phyloP scores from a whole-genome alignment of 148 eudicot species.

The Cornus kousa region DNA sequence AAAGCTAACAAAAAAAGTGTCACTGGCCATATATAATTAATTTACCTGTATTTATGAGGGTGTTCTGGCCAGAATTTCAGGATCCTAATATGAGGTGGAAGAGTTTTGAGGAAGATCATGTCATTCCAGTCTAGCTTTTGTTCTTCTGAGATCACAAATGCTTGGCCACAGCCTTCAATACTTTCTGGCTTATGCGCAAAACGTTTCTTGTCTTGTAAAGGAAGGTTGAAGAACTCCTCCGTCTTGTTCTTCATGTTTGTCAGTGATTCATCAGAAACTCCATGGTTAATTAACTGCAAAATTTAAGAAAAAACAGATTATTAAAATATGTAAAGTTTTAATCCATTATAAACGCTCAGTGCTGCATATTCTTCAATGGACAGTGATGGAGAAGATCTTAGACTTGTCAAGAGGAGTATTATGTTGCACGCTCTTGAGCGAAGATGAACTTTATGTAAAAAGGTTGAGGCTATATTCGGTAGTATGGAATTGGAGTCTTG shows the following conservation, averaged over 20 bases:
- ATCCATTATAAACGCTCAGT: too few relatives aligned
- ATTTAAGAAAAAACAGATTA: not conserved
- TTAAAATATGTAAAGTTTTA: not conserved
- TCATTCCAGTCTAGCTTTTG: constrained; percentile 29
- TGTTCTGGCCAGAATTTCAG: constrained; percentile 17
- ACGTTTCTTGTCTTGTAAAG: constrained; percentile 14
- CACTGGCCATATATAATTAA: too few relatives aligned
- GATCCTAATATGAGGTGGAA: constrained; percentile 15
- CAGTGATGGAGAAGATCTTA: too few relatives aligned
- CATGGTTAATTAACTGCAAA: constrained; percentile 19
- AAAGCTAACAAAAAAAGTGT: too few relatives aligned
- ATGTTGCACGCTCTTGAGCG: too few relatives aligned
- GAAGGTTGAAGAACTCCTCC: constrained; percentile 17
- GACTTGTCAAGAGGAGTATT: too few relatives aligned
- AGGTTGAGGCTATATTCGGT: too few relatives aligned
- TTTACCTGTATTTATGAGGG: not conserved
- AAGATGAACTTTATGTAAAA: too few relatives aligned
- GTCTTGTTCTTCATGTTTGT: constrained; percentile 7
- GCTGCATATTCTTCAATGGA: too few relatives aligned
- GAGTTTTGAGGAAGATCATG: constrained; percentile 14
- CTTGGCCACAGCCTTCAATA: constrained; percentile 28
- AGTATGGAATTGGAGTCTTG: too few relatives aligned
- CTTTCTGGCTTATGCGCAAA: constrained; percentile 19
- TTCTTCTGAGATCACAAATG: constrained; percentile 22
- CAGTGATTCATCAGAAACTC: constrained; percentile 5